These are phyloP conservation scores for Fusarium nelsonii DNA, from an alignment of 2,329 filamentous ascomycete genomes.

Conservation along the genomic window DNA sequence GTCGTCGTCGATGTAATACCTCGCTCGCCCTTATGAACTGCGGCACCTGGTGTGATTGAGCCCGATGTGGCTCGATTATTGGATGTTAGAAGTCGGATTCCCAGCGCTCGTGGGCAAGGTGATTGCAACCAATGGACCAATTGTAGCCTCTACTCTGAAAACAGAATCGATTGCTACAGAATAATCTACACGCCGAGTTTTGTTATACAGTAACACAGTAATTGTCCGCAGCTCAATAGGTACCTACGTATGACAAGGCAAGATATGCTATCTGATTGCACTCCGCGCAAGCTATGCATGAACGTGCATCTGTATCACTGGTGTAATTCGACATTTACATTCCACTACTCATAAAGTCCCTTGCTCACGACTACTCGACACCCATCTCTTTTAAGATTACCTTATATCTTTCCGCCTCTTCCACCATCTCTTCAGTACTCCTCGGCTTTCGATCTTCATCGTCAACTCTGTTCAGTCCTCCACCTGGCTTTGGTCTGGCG, in stretches of 20 bases:
- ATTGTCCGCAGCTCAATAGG: not conserved
- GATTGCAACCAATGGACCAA: not conserved
- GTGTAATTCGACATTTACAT: slow-evolving; percentile 5
- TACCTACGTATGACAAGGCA: not conserved
- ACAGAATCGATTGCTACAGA: not conserved
- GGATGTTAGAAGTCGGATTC: too few species aligned
- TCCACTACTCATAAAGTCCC: not conserved
- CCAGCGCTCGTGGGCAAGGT: too few species aligned
- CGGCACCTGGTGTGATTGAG: not conserved
- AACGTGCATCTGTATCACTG: not conserved
- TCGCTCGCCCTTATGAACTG: not conserved
- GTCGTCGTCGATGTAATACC: not conserved
- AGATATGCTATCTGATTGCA: not conserved
- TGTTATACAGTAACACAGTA: not conserved
- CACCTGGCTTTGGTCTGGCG: slow-evolving; percentile 62
- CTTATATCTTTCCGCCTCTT: slow-evolving; percentile 78
- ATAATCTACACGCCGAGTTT: not conserved
- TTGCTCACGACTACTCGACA: slow-evolving; percentile 34
- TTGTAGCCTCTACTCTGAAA: not conserved
- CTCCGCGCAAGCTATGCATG: not conserved
- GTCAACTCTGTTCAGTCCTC: slow-evolving; percentile 77
- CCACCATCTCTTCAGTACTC: slow-evolving; percentile 79
- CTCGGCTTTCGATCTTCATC: slow-evolving; percentile 76
- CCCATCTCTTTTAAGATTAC: slow-evolving; percentile 61
- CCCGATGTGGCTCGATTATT: not conserved